Conservation (phyloP, 2,329 filamentous ascomycete species). For the Incumbomyces lentus region DNA sequence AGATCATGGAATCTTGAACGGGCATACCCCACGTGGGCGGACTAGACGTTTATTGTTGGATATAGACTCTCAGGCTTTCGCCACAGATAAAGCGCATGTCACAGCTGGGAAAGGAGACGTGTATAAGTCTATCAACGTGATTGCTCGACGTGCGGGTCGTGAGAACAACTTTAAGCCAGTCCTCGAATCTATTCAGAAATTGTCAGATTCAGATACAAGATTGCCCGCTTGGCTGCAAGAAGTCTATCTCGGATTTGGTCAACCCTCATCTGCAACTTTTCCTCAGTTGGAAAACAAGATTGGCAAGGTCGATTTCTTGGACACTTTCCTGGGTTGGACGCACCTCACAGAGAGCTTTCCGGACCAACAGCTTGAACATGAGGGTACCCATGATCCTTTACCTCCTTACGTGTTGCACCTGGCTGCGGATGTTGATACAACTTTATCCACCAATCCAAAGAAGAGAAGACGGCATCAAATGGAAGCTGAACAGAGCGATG, state of each 20-base stretch:
- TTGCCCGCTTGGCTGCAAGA: conserved; percentile 90
- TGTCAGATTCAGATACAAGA: conserved; percentile 74
- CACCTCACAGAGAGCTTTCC: conserved; percentile 83
- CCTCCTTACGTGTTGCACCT: conserved; percentile 80
- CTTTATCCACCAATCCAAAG: conserved; percentile 52
- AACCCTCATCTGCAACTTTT: conserved; percentile 79
- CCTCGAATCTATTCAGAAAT: conserved; percentile 76
- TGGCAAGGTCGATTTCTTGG: conserved; percentile 74
- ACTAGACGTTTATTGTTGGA: conserved; percentile 66
- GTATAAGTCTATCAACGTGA: conserved; percentile 74
- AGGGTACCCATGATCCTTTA: conserved; percentile 57
- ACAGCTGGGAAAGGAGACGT: conserved; percentile 62
- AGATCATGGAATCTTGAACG: conserved; percentile 53
- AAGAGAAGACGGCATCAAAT: conserved; percentile 73
- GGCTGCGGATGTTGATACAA: conserved; percentile 38
- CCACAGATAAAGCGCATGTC: conserved; percentile 59
- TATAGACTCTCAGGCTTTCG: conserved; percentile 68
- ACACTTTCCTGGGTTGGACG: conserved; percentile 93
- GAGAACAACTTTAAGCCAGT: conserved; percentile 98
- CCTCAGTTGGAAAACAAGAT: conserved; percentile 69
- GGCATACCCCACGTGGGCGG: conserved; percentile 47
- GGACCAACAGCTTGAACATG: conserved; percentile 74
- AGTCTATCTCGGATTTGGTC: conserved; percentile 93
- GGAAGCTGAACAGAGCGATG: conserved; percentile 47
- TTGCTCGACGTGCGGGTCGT: conserved; percentile 69